Evolutionary conservation across 139 green algal species (phyloP).

Genomic region (Chlamydomonas sp.): DNA sequence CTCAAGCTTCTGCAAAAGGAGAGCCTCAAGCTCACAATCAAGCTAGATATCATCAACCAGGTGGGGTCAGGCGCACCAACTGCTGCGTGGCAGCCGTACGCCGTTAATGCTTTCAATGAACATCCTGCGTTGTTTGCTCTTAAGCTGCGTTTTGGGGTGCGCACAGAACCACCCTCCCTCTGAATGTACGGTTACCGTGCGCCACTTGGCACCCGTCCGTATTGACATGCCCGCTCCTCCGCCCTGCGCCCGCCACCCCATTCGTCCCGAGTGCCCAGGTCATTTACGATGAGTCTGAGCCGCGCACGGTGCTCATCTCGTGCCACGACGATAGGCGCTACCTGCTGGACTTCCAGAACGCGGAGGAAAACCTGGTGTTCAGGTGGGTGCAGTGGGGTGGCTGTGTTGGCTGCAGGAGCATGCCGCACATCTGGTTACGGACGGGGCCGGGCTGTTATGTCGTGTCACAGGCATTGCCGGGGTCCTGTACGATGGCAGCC

Average conservation of each 20-base stretch:
- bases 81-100: too few relatives aligned
- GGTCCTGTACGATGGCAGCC: too few relatives aligned
- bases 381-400: conserved; percentile 4
- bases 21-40: conserved; percentile 19
- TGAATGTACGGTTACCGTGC: too few relatives aligned
- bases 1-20: conserved; percentile 47
- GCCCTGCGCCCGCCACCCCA: not conserved
- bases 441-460: too few relatives aligned
- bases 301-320: conserved; percentile 50
- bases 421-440: not conserved
- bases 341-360: conserved; percentile 57
- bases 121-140: too few relatives aligned
- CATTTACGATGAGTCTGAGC: conserved; percentile 58
- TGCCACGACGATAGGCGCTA: conserved; percentile 50
- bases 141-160: too few relatives aligned
- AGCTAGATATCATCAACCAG: conserved; percentile 45
- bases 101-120: too few relatives aligned
- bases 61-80: too few relatives aligned
- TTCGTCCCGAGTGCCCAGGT: not conserved
- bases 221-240: too few relatives aligned
- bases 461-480: too few relatives aligned
- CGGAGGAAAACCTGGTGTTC: conserved; percentile 61
- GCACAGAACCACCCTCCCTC: too few relatives aligned
- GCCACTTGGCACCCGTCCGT: too few relatives aligned
- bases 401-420: not conserved